A percentile compares a stretch with the other conserved stretches of the same genome.
Evolutionary conservation across 352 stramenopile species (phyloP).

Genomic region (Pythium dissimile): DNA sequence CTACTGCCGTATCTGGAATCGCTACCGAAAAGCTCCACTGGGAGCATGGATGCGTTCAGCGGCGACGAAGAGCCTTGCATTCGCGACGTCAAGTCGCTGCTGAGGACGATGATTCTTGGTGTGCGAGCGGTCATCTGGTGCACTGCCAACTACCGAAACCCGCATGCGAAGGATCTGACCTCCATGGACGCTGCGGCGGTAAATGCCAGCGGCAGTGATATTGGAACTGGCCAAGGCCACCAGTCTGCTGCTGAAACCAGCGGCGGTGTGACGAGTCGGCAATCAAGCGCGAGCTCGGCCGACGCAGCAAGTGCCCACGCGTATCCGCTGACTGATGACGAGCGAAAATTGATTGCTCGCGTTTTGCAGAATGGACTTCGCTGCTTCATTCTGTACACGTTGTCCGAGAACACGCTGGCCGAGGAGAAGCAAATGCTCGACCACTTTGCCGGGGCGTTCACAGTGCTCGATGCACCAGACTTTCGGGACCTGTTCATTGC

Average conservation of each 20-base stretch:
- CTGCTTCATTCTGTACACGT: conserved; percentile 92
- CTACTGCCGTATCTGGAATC: conserved; percentile 49
- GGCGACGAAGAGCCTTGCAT: conserved; percentile 78
- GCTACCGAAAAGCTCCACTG: conserved; percentile 19
- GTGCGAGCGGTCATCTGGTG: conserved; percentile 98
- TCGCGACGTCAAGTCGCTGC: conserved; percentile 90
- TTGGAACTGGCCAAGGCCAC: too few relatives aligned
- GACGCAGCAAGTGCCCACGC: conserved; percentile 30
- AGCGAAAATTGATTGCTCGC: conserved; percentile 91
- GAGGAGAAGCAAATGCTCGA: conserved; percentile 96
- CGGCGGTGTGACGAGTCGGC: not conserved
- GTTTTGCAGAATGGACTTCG: conserved; percentile 92
- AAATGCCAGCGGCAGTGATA: not conserved
- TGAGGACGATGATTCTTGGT: conserved; percentile 97
- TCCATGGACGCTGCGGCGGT: conserved; percentile 55
- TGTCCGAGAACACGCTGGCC: conserved; percentile 82
- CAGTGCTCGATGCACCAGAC: conserved; percentile 93
- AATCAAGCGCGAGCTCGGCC: not conserved
- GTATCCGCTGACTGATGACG: conserved; percentile 90
- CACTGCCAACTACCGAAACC: conserved; percentile 91
- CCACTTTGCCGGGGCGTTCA: conserved; percentile 96
- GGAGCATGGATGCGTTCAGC: conserved; percentile 25
- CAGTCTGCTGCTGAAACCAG: conserved; percentile 6
- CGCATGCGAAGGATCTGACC: conserved; percentile 80
- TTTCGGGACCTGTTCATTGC: conserved; percentile 89